Percentiles rank a stretch among this genome's conserved stretches.
These are phyloP conservation scores for Adenanthera pavonina DNA, from an alignment of 306 rosid species.

Conservation along the genomic window DNA sequence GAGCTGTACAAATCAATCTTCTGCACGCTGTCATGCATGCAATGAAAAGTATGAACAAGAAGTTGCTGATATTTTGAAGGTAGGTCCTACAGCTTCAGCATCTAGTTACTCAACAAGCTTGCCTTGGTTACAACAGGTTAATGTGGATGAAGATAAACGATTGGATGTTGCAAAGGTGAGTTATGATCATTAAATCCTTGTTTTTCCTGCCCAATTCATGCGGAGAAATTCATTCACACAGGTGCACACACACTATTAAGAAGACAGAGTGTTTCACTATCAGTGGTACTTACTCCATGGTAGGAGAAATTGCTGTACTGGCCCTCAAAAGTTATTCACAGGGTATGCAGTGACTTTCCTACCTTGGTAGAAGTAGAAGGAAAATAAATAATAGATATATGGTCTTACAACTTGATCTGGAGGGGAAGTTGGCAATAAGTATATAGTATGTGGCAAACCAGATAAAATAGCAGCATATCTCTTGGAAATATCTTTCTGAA, in stretches of 20 bases:
- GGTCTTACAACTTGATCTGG: constrained; percentile 1
- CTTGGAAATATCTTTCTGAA: not conserved
- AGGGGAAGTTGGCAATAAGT: constrained; percentile 18
- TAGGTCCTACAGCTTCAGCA: constrained; percentile 48
- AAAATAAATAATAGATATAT: not conserved
- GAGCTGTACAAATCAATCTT: constrained; percentile 47
- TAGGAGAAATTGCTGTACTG: constrained; percentile 41
- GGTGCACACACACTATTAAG: constrained; percentile 33
- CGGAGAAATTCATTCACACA: constrained; percentile 34
- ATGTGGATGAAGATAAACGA: constrained; percentile 58
- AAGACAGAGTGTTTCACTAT: not conserved
- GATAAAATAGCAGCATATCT: constrained; percentile 7
- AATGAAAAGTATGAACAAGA: constrained; percentile 83
- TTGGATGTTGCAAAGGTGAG: constrained; percentile 77
- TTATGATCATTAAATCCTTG: constrained; percentile 38
- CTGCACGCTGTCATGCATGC: constrained; percentile 66
- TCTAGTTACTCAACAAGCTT: constrained; percentile 53
- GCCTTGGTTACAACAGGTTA: constrained; percentile 64
- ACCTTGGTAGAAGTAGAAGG: not conserved
- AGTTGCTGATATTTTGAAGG: constrained; percentile 63
- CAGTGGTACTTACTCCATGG: constrained; percentile 23
- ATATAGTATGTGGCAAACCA: constrained; percentile 15
- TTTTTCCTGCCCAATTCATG: constrained; percentile 44
- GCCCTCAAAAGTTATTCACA: constrained; percentile 38
- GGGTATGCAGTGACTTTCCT: constrained; percentile 35